Evolutionary conservation across 352 stramenopile genomes (phyloP).

Genomic region (Phytophthora niederhauseri): DNA sequence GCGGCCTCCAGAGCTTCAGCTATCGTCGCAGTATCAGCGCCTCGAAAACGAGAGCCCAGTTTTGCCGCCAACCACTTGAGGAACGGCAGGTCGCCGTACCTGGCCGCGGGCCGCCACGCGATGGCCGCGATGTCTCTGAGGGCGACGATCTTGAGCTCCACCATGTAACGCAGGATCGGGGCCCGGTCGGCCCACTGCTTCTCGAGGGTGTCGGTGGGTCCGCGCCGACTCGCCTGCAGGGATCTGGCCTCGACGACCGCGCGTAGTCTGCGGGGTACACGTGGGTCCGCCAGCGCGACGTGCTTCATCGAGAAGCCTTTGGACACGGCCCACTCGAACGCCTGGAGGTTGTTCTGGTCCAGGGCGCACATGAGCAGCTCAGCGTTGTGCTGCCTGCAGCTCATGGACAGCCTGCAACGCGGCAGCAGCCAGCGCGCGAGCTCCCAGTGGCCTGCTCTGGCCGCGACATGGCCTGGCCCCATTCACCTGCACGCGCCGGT

Average conservation of each 20-base stretch:
- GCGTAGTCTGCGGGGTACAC: neutral
- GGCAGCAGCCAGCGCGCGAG: neutral
- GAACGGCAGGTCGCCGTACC: neutral
- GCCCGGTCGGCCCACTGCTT: neutral
- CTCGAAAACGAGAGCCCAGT: no score
- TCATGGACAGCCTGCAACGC: neutral
- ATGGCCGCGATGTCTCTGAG: neutral
- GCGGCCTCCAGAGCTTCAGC: neutral
- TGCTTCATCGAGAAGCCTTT: neutral
- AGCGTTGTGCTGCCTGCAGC: neutral
- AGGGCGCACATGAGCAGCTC: neutral
- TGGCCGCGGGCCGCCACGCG: neutral
- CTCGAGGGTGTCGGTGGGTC: neutral
- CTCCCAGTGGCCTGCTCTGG: constrained; percentile 1
- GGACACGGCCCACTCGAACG: constrained; percentile 4
- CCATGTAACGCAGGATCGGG: neutral
- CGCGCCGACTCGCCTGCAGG: neutral
- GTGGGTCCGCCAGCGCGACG: neutral
- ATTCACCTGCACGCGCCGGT: neutral
- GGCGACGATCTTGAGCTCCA: neutral
- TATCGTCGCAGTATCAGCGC: neutral
- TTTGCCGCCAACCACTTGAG: neutral
- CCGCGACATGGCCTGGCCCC: neutral
- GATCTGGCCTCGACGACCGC: neutral
- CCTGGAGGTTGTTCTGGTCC: neutral